phyloP scores from a whole-genome alignment of 2,329 filamentous ascomycete genomes.

The Aureobasidium musti region DNA sequence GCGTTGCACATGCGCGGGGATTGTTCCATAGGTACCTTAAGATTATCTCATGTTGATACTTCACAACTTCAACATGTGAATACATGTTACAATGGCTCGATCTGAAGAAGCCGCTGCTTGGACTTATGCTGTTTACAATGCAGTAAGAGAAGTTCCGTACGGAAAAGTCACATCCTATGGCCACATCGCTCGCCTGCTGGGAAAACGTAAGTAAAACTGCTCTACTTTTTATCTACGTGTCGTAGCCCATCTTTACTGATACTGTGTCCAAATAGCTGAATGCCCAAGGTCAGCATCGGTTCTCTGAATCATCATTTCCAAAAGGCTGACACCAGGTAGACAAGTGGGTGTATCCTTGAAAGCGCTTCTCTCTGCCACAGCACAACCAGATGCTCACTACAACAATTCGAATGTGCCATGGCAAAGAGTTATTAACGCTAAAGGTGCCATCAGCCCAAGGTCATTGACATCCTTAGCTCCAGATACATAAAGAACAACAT shows the following conservation, averaged over 20 bases:
- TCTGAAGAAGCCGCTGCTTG: slow-evolving; percentile 75
- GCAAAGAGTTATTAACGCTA: slow-evolving; percentile 90
- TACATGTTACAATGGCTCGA: slow-evolving; percentile 59
- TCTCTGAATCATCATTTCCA: not conserved
- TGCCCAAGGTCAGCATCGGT: slow-evolving; percentile 47
- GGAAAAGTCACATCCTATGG: slow-evolving; percentile 89
- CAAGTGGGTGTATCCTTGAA: slow-evolving; percentile 92
- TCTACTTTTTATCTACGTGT: not conserved
- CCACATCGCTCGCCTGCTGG: slow-evolving; percentile 71
- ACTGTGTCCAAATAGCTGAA: slow-evolving; percentile 46
- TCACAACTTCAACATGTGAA: not conserved
- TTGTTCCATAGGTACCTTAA: not conserved
- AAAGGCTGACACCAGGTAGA: slow-evolving; percentile 43
- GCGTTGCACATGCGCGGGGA: slow-evolving; percentile 12
- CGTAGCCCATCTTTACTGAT: not conserved
- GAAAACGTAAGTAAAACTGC: slow-evolving; percentile 62
- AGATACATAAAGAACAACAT: not conserved
- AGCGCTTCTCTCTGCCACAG: slow-evolving; percentile 64
- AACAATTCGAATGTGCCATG: slow-evolving; percentile 82
- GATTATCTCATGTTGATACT: not conserved
- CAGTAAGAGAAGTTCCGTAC: slow-evolving; percentile 79
- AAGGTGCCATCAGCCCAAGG: slow-evolving; percentile 83
- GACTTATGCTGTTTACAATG: slow-evolving; percentile 75
- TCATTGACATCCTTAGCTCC: slow-evolving; percentile 45
- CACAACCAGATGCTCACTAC: slow-evolving; percentile 55